Conservation (phyloP, 2,329 filamentous ascomycete genomes). For the Sporothrix schenckii region DNA sequence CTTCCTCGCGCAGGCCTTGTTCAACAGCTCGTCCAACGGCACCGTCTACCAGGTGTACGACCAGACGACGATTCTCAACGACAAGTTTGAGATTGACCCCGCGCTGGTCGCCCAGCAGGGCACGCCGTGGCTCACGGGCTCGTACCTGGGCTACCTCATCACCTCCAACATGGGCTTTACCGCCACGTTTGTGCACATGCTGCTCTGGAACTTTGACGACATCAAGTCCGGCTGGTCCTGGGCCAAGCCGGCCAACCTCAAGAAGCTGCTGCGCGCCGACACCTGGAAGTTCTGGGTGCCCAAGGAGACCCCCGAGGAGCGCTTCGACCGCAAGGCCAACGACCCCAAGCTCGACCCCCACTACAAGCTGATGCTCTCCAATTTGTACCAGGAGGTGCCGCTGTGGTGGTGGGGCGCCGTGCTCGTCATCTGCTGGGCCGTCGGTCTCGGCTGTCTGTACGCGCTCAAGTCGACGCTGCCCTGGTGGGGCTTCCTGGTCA, state of each 20-base stretch:
- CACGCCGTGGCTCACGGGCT: conserved; percentile 48
- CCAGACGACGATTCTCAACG: conserved; percentile 48
- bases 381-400: conserved; percentile 35
- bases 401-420: conserved; percentile 39
- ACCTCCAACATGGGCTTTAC: conserved; percentile 52
- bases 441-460: conserved; percentile 48
- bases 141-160: conserved; percentile 48
- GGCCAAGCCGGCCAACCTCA: conserved; percentile 28
- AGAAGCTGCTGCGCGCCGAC: conserved; percentile 27
- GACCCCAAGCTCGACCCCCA: conserved; percentile 43
- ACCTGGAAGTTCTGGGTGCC: conserved; percentile 32
- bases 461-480: conserved; percentile 44
- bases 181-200: conserved; percentile 49
- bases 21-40: conserved; percentile 44
- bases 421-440: conserved; percentile 43
- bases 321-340: conserved; percentile 31
- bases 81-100: conserved; percentile 46
- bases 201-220: conserved; percentile 36
- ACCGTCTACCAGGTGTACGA: conserved; percentile 47
- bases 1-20: conserved; percentile 50
- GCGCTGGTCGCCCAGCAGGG: conserved; percentile 44
- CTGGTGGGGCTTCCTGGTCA: conserved; percentile 50
- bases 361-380: conserved; percentile 35
- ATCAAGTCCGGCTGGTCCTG: conserved; percentile 35
- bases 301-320: conserved; percentile 33